phyloP scores from a whole-genome alignment of 768 basidiomycete genomes.

The Suillus discolor region DNA sequence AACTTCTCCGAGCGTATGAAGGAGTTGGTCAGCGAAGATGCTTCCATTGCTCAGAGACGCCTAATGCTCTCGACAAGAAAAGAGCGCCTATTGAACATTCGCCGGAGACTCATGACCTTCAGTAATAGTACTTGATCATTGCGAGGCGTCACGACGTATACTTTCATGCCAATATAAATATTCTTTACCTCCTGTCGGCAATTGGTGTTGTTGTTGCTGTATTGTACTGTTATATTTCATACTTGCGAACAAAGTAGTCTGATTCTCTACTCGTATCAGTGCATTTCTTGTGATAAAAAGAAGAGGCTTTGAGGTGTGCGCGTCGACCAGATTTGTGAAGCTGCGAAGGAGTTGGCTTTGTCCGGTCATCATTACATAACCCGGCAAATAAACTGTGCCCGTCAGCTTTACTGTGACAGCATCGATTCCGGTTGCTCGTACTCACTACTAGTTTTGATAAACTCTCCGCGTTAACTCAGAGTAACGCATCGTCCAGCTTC shows the following conservation, averaged over 20 bases:
- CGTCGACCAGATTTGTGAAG: conserved; percentile 40
- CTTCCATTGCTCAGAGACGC: conserved; percentile 36
- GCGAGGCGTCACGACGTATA: background rate
- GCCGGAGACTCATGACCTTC: conserved; percentile 35
- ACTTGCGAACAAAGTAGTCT: background rate
- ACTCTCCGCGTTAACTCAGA: background rate
- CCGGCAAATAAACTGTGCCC: background rate
- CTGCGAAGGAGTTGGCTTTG: background rate
- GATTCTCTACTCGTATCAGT: background rate
- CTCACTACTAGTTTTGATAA: background rate
- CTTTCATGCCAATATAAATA: background rate
- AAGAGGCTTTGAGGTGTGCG: background rate
- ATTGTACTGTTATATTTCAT: background rate
- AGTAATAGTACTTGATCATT: background rate
- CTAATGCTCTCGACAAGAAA: conserved; percentile 36
- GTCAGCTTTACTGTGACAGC: conserved; percentile 3
- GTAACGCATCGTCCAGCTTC: background rate
- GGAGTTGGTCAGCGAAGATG: conserved; percentile 49
- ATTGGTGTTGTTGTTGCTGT: background rate
- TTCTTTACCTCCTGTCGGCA: background rate
- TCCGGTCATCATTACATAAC: background rate
- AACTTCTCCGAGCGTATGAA: conserved; percentile 35
- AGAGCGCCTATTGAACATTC: conserved; percentile 42
- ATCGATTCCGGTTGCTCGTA: background rate
- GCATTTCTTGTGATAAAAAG: background rate